phyloP scores from a whole-genome alignment of 768 basidiomycete species.

The Phlebiopsis flavidoalba region DNA sequence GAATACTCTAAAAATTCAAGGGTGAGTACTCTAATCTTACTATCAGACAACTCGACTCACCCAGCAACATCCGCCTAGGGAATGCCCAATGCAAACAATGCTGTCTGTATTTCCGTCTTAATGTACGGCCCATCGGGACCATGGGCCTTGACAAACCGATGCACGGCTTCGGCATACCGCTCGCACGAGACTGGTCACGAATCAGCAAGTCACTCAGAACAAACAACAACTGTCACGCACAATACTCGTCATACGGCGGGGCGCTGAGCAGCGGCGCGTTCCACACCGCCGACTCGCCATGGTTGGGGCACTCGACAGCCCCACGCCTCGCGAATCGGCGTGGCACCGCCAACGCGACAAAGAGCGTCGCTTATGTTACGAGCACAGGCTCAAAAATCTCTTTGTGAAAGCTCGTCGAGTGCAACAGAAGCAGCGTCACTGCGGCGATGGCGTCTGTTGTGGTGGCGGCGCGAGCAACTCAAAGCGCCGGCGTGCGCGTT shows the following conservation, averaged over 20 bases:
- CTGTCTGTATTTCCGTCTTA: constrained; percentile 45
- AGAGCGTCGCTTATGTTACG: constrained; percentile 41
- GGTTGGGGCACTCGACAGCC: constrained; percentile 69
- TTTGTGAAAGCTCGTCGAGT: constrained; percentile 72
- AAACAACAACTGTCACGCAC: constrained; percentile 15
- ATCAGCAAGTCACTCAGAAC: neutral
- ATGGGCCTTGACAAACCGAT: constrained; percentile 45
- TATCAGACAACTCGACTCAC: constrained; percentile 31
- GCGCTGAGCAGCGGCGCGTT: constrained; percentile 45
- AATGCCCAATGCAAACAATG: constrained; percentile 64
- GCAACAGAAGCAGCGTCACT: constrained; percentile 56
- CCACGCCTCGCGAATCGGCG: constrained; percentile 55
- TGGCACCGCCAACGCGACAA: constrained; percentile 19
- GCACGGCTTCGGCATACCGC: constrained; percentile 54
- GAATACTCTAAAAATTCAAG: constrained; percentile 18
- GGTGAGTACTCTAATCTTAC: neutral
- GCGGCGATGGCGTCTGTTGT: neutral
- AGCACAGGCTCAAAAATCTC: constrained; percentile 68
- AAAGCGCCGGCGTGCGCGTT: neutral
- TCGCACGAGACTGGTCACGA: constrained; percentile 51
- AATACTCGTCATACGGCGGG: constrained; percentile 45
- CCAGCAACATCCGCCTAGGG: constrained; percentile 61
- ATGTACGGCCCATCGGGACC: constrained; percentile 34
- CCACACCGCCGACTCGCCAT: constrained; percentile 53
- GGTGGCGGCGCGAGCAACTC: neutral